A percentile compares a stretch with the other conserved stretches of the same genome.
These are phyloP conservation scores for Rhizopogon vulgaris DNA, from an alignment of 768 basidiomycete species.

Conservation along the genomic window DNA sequence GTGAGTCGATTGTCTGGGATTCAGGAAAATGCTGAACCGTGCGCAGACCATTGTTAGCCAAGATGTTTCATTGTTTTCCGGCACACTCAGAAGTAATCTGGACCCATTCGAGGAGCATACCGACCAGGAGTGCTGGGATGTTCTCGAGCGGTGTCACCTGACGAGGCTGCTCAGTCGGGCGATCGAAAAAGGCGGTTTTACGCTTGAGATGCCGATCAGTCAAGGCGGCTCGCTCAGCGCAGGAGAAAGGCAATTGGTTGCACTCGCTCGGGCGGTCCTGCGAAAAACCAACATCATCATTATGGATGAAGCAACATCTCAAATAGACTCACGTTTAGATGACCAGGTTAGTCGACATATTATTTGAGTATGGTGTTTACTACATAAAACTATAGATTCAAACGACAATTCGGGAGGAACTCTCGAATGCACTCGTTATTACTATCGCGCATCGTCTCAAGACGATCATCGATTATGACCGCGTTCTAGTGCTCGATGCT, in stretches of 20 bases:
- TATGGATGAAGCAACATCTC: slow-evolving; percentile 75
- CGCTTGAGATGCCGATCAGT: slow-evolving; percentile 58
- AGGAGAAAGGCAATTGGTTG: slow-evolving; percentile 73
- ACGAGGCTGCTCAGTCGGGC: slow-evolving; percentile 34
- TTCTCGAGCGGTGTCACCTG: slow-evolving; percentile 61
- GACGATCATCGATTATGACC: slow-evolving; percentile 72
- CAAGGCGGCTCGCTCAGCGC: slow-evolving; percentile 61
- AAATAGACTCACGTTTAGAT: slow-evolving; percentile 66
- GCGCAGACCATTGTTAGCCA: slow-evolving; percentile 42
- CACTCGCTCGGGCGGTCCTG: slow-evolving; percentile 63
- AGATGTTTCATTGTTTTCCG: slow-evolving; percentile 70
- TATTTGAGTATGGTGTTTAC: background rate
- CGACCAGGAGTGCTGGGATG: slow-evolving; percentile 57
- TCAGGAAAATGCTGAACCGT: background rate
- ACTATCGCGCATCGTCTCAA: slow-evolving; percentile 80
- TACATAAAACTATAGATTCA: slow-evolving; percentile 50
- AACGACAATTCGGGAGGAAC: slow-evolving; percentile 65
- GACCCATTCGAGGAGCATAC: slow-evolving; percentile 60
- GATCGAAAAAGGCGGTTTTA: slow-evolving; percentile 14
- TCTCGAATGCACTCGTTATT: slow-evolving; percentile 65
- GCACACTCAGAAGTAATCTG: slow-evolving; percentile 66
- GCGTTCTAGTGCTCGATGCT: slow-evolving; percentile 66
- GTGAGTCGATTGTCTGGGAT: slow-evolving; percentile 27
- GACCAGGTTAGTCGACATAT: slow-evolving; percentile 41
- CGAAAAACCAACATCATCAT: slow-evolving; percentile 62